Percentiles rank a stretch among this genome's conserved stretches.
Evolutionary conservation across 768 basidiomycete species (phyloP).

Genomic region (Gloeopeniophorella convolvens): DNA sequence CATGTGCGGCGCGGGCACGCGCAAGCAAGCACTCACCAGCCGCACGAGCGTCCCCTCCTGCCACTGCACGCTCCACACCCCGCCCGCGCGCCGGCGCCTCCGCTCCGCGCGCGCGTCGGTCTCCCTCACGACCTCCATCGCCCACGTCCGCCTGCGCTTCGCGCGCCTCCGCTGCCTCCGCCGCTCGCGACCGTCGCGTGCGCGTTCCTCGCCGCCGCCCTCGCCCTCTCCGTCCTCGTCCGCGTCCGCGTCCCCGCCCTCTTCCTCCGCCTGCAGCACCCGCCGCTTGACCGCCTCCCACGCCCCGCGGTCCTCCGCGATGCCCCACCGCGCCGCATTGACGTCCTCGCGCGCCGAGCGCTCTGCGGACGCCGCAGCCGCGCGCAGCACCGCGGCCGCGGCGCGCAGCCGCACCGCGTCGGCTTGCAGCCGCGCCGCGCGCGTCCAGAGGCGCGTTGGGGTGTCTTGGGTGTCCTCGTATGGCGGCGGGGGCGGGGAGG

Average conservation of each 20-base stretch:
- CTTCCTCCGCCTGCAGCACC: conserved; percentile 13
- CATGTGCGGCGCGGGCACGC: too few relatives aligned
- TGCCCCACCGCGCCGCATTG: too few relatives aligned
- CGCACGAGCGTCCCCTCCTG: background rate
- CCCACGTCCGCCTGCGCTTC: background rate
- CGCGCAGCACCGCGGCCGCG: too few relatives aligned
- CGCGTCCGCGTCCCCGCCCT: background rate
- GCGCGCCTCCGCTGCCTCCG: conserved; percentile 11
- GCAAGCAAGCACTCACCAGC: too few relatives aligned
- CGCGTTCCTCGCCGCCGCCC: conserved; percentile 1
- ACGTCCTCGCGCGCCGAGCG: too few relatives aligned
- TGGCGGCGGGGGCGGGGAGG: too few relatives aligned
- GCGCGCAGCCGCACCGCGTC: too few relatives aligned
- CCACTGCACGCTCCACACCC: background rate
- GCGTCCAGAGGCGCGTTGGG: too few relatives aligned
- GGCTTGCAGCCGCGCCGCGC: too few relatives aligned
- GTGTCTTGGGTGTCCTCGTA: too few relatives aligned
- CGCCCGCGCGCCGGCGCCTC: background rate
- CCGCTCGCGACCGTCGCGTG: background rate
- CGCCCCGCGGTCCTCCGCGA: background rate
- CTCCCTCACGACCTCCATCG: background rate
- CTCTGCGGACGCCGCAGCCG: too few relatives aligned
- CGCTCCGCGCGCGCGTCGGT: conserved; percentile 2
- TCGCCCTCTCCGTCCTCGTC: background rate
- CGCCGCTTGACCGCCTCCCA: conserved; percentile 14